A percentile compares a stretch with the other conserved stretches of the same genome.
Evolutionary conservation across 371 early-diverging fungal species (phyloP).

Genomic region (Funneliformis caledonium): DNA sequence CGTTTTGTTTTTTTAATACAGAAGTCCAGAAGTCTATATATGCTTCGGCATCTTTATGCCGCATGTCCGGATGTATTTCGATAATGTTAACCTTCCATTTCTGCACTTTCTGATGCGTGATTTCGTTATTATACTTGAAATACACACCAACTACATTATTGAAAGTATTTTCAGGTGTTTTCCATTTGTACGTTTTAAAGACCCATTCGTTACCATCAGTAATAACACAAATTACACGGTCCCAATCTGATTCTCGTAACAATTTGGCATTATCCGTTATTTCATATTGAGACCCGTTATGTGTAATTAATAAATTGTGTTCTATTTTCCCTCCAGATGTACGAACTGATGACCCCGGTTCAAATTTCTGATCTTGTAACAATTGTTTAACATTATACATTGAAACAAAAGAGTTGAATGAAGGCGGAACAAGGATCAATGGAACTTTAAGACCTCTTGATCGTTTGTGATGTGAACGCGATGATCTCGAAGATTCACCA

Average conservation of each 20-base stretch:
- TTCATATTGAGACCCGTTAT: constrained; percentile 5
- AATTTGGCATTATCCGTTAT: neutral
- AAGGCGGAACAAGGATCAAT: neutral
- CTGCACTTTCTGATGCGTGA: neutral
- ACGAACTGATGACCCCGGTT: neutral
- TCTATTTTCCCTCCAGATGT: neutral
- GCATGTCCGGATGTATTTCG: constrained; percentile 14
- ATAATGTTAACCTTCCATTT: constrained; percentile 2
- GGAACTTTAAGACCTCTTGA: neutral
- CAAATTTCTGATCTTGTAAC: constrained; percentile 1
- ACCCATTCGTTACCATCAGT: constrained; percentile 25
- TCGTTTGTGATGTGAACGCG: neutral
- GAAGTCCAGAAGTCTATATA: constrained; percentile 12
- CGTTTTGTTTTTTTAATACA: neutral
- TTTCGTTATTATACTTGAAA: constrained; percentile 13
- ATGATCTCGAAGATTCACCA: neutral
- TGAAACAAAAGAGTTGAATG: neutral
- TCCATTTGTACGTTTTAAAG: constrained; percentile 11
- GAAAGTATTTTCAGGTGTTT: constrained; percentile 17
- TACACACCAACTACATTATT: constrained; percentile 10
- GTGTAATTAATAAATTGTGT: neutral
- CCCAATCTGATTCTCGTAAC: constrained; percentile 5
- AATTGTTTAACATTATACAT: constrained; percentile 23
- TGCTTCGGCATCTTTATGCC: constrained; percentile 14
- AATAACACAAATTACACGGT: constrained; percentile 17